Evolutionary conservation across 177 flowering plant genomes (phyloP).

Genomic region (Vitis hybrid): DNA sequence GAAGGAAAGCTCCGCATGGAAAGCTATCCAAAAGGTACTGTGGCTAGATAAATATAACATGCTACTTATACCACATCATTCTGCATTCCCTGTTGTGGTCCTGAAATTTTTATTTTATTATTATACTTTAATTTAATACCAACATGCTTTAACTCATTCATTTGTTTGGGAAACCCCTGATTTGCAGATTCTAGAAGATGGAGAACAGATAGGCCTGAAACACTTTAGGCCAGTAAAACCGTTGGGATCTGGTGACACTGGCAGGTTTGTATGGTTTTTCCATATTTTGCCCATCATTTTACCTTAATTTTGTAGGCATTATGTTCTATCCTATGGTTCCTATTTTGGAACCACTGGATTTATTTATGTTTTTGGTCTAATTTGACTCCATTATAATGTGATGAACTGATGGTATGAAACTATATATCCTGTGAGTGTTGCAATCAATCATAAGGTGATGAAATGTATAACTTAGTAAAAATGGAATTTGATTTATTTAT

Average conservation of each 20-base stretch:
- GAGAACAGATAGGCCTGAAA: slow-evolving; percentile 76
- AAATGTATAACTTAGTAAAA: no score
- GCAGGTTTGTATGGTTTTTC: slow-evolving; percentile 57
- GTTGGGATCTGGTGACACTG: slow-evolving; percentile 96
- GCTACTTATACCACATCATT: background rate
- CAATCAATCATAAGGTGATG: no score
- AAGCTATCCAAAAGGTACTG: slow-evolving; percentile 82
- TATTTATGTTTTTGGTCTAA: background rate
- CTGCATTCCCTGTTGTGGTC: background rate
- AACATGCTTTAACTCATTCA: slow-evolving; percentile 1
- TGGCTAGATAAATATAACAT: background rate
- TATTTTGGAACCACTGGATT: background rate
- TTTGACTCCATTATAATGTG: background rate
- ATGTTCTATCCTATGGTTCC: background rate
- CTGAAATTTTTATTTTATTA: background rate
- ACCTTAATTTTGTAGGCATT: background rate
- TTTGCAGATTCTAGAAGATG: slow-evolving; percentile 64
- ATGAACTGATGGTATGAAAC: background rate
- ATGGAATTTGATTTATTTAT: background rate
- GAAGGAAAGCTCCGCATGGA: slow-evolving; percentile 73
- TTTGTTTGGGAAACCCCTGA: slow-evolving; percentile 3
- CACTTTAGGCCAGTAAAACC: slow-evolving; percentile 92
- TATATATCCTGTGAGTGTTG: no score
- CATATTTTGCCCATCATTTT: background rate
- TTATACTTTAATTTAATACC: background rate